phyloP scores from a whole-genome alignment of 1,284 basidiomycete species.

The Pseudozyma thailandica region DNA sequence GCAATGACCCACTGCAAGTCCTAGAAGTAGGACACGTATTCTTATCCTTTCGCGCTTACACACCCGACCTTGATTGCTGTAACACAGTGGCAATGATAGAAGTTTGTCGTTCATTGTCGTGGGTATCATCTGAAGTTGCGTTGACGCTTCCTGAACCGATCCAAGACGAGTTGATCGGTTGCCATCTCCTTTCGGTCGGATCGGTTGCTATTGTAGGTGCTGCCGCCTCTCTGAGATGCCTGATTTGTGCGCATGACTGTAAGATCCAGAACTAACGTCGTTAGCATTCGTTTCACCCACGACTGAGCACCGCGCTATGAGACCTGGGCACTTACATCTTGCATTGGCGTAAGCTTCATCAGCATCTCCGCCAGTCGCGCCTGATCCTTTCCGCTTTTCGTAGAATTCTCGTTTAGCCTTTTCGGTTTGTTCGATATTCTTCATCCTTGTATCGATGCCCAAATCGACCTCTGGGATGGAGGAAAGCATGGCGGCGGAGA shows the following conservation, averaged over 20 bases:
- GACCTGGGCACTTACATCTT: conserved; percentile 71
- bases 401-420: conserved; percentile 87
- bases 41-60: too few species aligned
- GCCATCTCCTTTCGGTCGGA: conserved; percentile 76
- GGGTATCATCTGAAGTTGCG: conserved; percentile 14
- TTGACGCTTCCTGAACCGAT: conserved; percentile 68
- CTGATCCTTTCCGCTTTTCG: conserved; percentile 75
- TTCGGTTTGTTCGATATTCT: conserved; percentile 96
- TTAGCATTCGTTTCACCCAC: not conserved
- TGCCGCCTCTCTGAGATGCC: conserved; percentile 60
- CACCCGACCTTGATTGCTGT: too few species aligned
- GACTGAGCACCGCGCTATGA: not conserved
- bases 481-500: conserved; percentile 91
- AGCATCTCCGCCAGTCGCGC: conserved; percentile 71
- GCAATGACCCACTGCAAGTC: too few species aligned
- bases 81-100: too few species aligned
- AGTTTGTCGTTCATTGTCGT: too few species aligned
- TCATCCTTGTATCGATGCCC: conserved; percentile 90
- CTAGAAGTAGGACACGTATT: too few species aligned
- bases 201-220: conserved; percentile 64
- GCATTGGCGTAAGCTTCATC: conserved; percentile 83
- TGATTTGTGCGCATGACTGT: conserved; percentile 1
- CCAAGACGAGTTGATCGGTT: conserved; percentile 84
- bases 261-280: too few species aligned
- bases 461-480: conserved; percentile 94